Base-by-base conservation (phyloP, 768 basidiomycete genomes). In the Amanita inopinata region DNA sequence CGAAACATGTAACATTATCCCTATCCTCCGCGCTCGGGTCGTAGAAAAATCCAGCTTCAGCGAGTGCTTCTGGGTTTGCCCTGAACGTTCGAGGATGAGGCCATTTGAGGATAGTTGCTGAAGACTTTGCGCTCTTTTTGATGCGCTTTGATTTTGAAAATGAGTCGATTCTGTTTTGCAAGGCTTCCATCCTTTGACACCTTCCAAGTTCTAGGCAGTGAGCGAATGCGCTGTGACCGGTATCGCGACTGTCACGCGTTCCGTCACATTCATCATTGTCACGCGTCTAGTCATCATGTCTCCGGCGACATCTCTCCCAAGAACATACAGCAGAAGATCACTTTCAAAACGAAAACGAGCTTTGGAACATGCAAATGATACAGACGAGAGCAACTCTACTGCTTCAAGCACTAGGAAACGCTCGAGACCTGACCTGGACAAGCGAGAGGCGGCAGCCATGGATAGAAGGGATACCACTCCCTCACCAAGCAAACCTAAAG, bases 11-110 rank as follows among this genome's bases (percentile, higher is more conserved):
- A 15, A 85, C 90, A 51, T 76, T 80, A 61, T 92, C 88, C 11
- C 65, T 66, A 46, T 82, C 78, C 17, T 78, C 74, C 46, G 66
- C 63, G 49, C 73, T 75, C 0, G 88, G 88, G 48, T 69, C 69
- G 61, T 72, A 92, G 68, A 77, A 93, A 64, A 94, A 97, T 6
- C 93, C 93, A 2, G 93, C 93, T 50, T 83, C 78, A 1, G 93
- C 83, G 11, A 98, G 76, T 3, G 74, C 69, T 40, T 71, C 61
- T 1, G 92, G 80, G 38, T 76, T 91, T 34, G 92, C 82, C 38
- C 64, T 61, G 57, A 77, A 86, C 12, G 64, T 52, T 0, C 59
- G 32, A 0, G 83, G 73, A 50, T 93, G 86, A 0, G 90, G 83
- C 88, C 90, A 97, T 61, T 77, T 83, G n/a, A 76, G 50, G 30